Conservation (phyloP, 2,329 filamentous ascomycete species). For the Fusarium miscanthi region DNA sequence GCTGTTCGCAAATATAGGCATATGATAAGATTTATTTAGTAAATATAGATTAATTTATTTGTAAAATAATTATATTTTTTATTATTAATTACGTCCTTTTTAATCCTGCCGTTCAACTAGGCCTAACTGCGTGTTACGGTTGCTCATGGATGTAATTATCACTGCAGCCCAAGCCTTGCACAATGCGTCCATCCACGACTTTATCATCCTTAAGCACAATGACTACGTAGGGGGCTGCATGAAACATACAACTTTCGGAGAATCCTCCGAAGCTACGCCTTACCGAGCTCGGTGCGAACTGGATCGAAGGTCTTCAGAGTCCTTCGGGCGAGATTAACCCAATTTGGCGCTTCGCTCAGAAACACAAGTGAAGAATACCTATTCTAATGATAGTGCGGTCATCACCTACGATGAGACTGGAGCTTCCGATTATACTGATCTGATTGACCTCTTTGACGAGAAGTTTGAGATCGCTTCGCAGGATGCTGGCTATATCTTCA, state of each 20-base stretch:
- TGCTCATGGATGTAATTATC: not conserved
- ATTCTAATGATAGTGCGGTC: slow-evolving; percentile 69
- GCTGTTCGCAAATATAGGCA: not conserved
- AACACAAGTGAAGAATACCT: slow-evolving; percentile 66
- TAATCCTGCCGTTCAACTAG: no score
- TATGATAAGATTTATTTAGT: no score
- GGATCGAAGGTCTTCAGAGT: slow-evolving; percentile 57
- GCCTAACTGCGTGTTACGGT: no score
- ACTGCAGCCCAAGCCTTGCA: slow-evolving; percentile 71
- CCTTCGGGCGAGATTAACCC: slow-evolving; percentile 59
- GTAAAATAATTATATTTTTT: no score
- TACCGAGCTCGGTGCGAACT: slow-evolving; percentile 75
- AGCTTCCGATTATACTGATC: slow-evolving; percentile 58
- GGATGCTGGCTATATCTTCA: slow-evolving; percentile 67
- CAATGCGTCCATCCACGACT: slow-evolving; percentile 71
- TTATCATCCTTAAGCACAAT: slow-evolving; percentile 73
- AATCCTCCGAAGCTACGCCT: slow-evolving; percentile 58
- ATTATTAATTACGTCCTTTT: no score
- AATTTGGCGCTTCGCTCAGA: slow-evolving; percentile 70
- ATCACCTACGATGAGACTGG: slow-evolving; percentile 68
- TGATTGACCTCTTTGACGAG: slow-evolving; percentile 63
- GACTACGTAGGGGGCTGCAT: slow-evolving; percentile 71
- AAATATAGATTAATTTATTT: no score
- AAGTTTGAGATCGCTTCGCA: slow-evolving; percentile 58
- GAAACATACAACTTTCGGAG: slow-evolving; percentile 66